Base-by-base conservation (phyloP, 345 rosid species). In the Pseudoturritis turrita region DNA sequence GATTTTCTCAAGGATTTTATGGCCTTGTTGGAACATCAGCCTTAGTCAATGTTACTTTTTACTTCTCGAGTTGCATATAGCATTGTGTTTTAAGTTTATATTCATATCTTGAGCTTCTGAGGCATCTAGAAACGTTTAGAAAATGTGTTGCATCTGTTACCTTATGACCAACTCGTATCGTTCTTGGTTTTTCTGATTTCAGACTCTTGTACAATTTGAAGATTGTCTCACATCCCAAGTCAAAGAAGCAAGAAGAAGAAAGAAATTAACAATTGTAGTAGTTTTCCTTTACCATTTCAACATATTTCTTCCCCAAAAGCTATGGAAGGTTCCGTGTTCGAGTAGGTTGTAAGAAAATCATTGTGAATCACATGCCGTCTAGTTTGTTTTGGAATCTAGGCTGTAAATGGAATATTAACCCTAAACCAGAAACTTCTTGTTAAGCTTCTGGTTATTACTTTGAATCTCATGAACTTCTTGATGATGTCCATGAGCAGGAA, bases 391-490 rank as follows among this genome's bases (percentile, higher is more conserved):
- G n/a, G 56, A 52, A 52, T 22, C 10, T 41, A 35, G 51, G 43
- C 60, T 37, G 66, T 65, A 39, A 58, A 29, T 58, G 36, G 18
- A 40, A 65, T 4, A 15, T 39, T 43, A 37, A 33, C 28, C 40
- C 18, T 31, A 23, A 56, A 25, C n/a, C 53, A 14, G 6, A 35
- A 64, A 23, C 41, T 29, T 72, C 17, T 62, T 41, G 62, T 52
- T 51, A 72, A 62, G 37, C 35, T 62, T 72, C 46, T 52, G 25
- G n/a, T 72, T 55, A 36, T 36, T 33, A 7, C 31, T 55, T 64
- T 45, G 50, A 63, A 63, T 63, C 31, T 15, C 50, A 44, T 13
- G 35, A 61, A 52, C 53, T 19, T 60, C 10, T 14, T 60, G 52
- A 59, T 47, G 15, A 31, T 51, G 26, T 22, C 29, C 17, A 14